These are phyloP conservation scores for Xylariomycetidae sp. DNA, from an alignment of 2,329 filamentous ascomycete species.

Conservation along the genomic window DNA sequence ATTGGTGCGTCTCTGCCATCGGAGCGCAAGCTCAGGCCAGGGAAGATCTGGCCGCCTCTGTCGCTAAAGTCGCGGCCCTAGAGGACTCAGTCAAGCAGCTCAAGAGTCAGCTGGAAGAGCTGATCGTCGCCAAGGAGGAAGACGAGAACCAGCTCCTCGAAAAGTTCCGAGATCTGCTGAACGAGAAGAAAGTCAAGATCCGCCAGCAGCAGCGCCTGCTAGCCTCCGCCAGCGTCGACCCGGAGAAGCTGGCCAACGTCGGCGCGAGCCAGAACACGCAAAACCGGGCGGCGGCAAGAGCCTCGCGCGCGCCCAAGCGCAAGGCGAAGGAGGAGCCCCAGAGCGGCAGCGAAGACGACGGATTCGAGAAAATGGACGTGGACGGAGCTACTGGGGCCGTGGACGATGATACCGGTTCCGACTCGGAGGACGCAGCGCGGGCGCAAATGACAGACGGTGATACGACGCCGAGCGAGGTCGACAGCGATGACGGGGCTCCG, in stretches of 20 bases:
- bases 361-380: slow-evolving; percentile 47
- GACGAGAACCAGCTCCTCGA: slow-evolving; percentile 63
- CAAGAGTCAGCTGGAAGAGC: slow-evolving; percentile 59
- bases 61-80: slow-evolving; percentile 41
- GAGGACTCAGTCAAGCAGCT: slow-evolving; percentile 55
- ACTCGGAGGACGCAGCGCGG: slow-evolving; percentile 30
- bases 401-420: slow-evolving; percentile 13
- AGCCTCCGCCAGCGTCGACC: slow-evolving; percentile 38
- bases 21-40: slow-evolving; percentile 41
- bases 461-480: slow-evolving; percentile 39
- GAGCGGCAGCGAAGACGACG: slow-evolving; percentile 42
- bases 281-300: slow-evolving; percentile 21
- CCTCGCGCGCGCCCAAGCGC: slow-evolving; percentile 45
- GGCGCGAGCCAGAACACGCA: slow-evolving; percentile 17
- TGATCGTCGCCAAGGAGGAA: slow-evolving; percentile 60
- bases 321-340: slow-evolving; percentile 39
- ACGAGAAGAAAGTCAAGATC: slow-evolving; percentile 78
- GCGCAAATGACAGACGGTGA: slow-evolving; percentile 33
- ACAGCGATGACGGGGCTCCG: slow-evolving; percentile 28
- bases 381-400: neutral
- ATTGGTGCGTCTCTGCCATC: slow-evolving; percentile 63
- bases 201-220: slow-evolving; percentile 65
- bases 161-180: slow-evolving; percentile 67
- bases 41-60: slow-evolving; percentile 37
- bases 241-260: slow-evolving; percentile 28